A percentile compares a stretch with the other conserved stretches of the same genome.
Evolutionary conservation across 1,284 basidiomycete genomes (phyloP).

Genomic region (Kwoniella shivajii): DNA sequence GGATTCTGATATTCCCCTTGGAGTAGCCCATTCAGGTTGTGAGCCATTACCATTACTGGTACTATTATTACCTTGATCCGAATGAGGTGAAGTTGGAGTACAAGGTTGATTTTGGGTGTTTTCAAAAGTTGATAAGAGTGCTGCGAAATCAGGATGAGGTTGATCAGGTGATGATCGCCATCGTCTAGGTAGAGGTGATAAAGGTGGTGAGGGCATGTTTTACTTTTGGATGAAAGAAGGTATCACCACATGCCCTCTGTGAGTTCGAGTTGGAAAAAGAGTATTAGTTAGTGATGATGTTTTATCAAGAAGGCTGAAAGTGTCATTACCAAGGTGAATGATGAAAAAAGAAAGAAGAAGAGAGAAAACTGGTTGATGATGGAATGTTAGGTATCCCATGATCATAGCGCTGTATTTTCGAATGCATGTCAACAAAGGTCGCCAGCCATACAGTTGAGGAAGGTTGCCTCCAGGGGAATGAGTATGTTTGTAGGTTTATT

Average conservation of each 20-base stretch:
- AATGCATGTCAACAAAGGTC: too few relatives aligned
- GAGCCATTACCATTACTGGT: background rate
- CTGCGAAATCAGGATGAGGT: constrained; percentile 36
- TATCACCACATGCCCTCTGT: constrained; percentile 8
- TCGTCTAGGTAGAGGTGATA: constrained; percentile 44
- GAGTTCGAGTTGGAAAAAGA: too few relatives aligned
- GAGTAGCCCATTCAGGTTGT: constrained; percentile 11
- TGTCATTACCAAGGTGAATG: background rate
- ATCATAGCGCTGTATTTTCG: background rate
- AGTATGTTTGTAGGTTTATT: too few relatives aligned
- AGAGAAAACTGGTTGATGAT: background rate
- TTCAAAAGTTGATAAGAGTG: constrained; percentile 30
- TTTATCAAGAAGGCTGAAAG: background rate
- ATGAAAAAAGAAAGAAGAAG: background rate
- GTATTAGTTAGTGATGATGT: too few relatives aligned
- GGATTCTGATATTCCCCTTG: constrained; percentile 1
- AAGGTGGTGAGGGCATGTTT: constrained; percentile 36
- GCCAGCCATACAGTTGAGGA: too few relatives aligned
- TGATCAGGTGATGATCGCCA: constrained; percentile 30
- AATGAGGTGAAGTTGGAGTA: constrained; percentile 3
- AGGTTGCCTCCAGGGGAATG: too few relatives aligned
- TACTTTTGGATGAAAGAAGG: background rate
- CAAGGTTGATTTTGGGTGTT: background rate
- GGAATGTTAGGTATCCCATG: too few relatives aligned
- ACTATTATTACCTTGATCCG: background rate